Base-by-base conservation (phyloP, 2,329 filamentous ascomycete species). In the Cladosporium sp. region DNA sequence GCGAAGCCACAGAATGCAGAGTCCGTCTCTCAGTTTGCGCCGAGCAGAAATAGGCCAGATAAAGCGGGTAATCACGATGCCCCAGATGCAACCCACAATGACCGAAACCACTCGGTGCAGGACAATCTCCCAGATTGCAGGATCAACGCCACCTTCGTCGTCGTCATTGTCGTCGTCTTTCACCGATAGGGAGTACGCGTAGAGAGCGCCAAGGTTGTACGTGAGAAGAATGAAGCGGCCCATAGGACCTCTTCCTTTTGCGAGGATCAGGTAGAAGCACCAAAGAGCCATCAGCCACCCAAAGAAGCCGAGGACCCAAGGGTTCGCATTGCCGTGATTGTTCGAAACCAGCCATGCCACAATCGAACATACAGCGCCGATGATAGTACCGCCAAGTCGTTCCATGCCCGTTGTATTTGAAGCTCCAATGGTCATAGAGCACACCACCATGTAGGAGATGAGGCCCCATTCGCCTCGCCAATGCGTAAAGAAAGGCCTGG, bases 401-500 rank as follows among this genome's bases (percentile, higher is more conserved):
- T 91, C 84, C 64, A 84, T 83, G 3, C 90, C 91, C 0, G 92
- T 96, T 1, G 92, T 95, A 68, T 97, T 98, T 19, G 90, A 89
- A 7, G 93, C 90, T 28, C 93, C 93, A 18, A 96, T 92, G 0
- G 92, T 98, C 90, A 96, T 97, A 35, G 88, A 90, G 66, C 91
- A 95, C 19, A 98, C 93, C 65, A 97, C 84, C 92, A 97, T 97
- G 74, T 95, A 97, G 0, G 90, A 95, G 52, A 98, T 70, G 2
- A 98, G 77, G 18, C 93, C 93, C 93, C 93, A 98, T 76, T 98
- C 93, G 31, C 92, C 92, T 67, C 92, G 80, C 89, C 91, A 97
- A 63, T 86, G 85, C 49, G 83, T 79, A 67, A 96, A 98, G 16
- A 86, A 78, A 0, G 87, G 87, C 49, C 90, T 78, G 2, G 90